phyloP scores from a whole-genome alignment of 2,329 filamentous ascomycete species.

The Sphaerulina musiva region DNA sequence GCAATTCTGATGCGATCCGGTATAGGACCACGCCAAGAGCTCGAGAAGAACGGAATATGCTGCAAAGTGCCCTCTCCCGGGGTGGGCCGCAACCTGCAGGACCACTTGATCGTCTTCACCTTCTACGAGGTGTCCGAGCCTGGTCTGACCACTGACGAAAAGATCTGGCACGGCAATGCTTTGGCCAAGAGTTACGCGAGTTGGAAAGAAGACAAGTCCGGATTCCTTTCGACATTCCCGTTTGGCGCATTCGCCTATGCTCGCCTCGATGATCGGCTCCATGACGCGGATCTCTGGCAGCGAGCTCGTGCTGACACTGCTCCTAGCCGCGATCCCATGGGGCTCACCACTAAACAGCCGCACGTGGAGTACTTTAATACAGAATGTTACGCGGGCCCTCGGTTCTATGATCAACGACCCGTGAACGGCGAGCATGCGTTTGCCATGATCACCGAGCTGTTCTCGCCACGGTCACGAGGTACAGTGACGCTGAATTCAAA shows the following conservation, averaged over 20 bases:
- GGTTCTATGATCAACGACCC: not conserved
- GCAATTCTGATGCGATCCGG: constrained; percentile 50
- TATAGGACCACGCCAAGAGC: constrained; percentile 43
- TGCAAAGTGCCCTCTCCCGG: constrained; percentile 44
- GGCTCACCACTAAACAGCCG: constrained; percentile 49
- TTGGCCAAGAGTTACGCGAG: constrained; percentile 49
- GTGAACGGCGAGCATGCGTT: constrained; percentile 5
- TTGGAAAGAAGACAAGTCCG: constrained; percentile 54
- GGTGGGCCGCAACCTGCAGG: constrained; percentile 43
- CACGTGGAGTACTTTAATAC: constrained; percentile 58
- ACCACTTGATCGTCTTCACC: constrained; percentile 45
- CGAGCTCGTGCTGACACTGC: constrained; percentile 43
- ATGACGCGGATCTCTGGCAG: constrained; percentile 43
- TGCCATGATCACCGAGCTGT: constrained; percentile 5
- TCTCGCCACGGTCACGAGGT: not conserved
- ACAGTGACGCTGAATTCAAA: not conserved
- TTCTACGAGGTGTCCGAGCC: constrained; percentile 40
- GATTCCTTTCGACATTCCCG: constrained; percentile 54
- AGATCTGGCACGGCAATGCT: constrained; percentile 45
- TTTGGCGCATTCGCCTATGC: constrained; percentile 58
- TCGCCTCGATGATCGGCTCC: constrained; percentile 53
- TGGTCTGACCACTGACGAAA: constrained; percentile 49
- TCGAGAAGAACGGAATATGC: constrained; percentile 38
- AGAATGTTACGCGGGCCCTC: constrained; percentile 32
- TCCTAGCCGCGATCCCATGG: constrained; percentile 55